Evolutionary conservation across 345 rosid species (phyloP).

Genomic region (Acer yangbiense): DNA sequence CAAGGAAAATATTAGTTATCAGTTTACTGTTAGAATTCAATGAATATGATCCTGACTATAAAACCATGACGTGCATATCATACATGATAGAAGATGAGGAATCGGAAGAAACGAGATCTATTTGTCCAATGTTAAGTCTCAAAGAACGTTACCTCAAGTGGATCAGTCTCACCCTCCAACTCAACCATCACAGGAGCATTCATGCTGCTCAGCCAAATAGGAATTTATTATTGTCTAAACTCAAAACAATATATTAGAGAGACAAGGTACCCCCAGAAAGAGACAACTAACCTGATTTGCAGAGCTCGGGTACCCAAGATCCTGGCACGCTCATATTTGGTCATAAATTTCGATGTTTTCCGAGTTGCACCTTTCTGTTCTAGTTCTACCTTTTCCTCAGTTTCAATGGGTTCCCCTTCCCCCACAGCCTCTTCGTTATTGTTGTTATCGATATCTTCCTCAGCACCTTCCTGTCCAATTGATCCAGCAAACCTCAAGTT

Average conservation of each 20-base stretch:
- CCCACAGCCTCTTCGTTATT: conserved; percentile 57
- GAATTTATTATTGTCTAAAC: background rate
- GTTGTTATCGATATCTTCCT: conserved; percentile 60
- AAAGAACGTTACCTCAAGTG: conserved; percentile 61
- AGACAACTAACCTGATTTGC: conserved; percentile 62
- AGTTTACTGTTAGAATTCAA: no score
- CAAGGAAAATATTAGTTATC: no score
- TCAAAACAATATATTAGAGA: background rate
- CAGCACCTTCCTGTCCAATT: conserved; percentile 68
- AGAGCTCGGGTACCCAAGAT: conserved; percentile 85
- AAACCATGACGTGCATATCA: no score
- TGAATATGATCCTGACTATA: no score
- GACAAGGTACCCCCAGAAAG: background rate
- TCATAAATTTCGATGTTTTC: conserved; percentile 78
- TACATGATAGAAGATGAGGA: no score
- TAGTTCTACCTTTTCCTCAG: conserved; percentile 57
- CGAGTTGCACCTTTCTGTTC: conserved; percentile 45
- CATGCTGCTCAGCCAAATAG: conserved; percentile 54
- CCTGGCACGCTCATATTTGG: conserved; percentile 82
- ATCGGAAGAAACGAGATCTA: no score
- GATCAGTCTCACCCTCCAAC: conserved; percentile 89
- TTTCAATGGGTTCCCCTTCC: conserved; percentile 70
- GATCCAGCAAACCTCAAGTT: conserved; percentile 11
- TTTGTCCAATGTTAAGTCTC: no score
- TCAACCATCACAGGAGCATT: conserved; percentile 95